A percentile compares a stretch with the other conserved stretches of the same genome.
Conservation (phyloP, 352 stramenopile species). For the Phytopythium oedochilum region DNA sequence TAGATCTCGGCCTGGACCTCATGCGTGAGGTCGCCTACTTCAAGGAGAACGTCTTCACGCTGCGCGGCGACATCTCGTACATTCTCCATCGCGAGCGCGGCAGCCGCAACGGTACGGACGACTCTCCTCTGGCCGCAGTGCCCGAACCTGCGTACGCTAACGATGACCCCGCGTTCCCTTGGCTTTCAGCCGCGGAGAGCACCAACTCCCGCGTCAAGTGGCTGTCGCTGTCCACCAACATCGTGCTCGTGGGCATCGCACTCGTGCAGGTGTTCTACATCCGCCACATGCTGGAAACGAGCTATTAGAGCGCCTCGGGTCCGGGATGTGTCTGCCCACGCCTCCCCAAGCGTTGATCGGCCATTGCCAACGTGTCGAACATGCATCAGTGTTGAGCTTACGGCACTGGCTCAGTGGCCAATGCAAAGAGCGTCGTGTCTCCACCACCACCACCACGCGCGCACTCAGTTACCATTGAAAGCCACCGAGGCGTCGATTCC, state of each 20-base stretch:
- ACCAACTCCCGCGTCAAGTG: conserved; percentile 80
- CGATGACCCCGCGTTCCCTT: conserved; percentile 7
- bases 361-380: too few relatives aligned
- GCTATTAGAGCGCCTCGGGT: conserved; percentile 38
- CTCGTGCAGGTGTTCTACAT: conserved; percentile 84
- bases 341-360: not conserved
- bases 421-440: too few relatives aligned
- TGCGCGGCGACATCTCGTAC: conserved; percentile 75
- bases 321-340: not conserved
- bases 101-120: conserved; percentile 53
- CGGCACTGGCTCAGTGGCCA: too few relatives aligned
- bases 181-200: conserved; percentile 56
- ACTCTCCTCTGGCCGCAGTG: not conserved
- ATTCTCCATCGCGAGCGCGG: conserved; percentile 72
- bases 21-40: conserved; percentile 82
- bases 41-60: conserved; percentile 71
- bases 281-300: conserved; percentile 69
- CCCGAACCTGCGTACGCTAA: not conserved
- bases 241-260: conserved; percentile 73
- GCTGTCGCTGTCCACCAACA: conserved; percentile 74
- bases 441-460: too few relatives aligned
- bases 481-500: conserved; percentile 39
- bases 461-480: not conserved
- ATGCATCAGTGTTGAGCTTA: too few relatives aligned
- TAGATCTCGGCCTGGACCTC: conserved; percentile 70